Percentiles rank a stretch among this genome's conserved stretches.
phyloP scores from a whole-genome alignment of 2,329 filamentous ascomycete species.

The Didymosphaeria variabile region DNA sequence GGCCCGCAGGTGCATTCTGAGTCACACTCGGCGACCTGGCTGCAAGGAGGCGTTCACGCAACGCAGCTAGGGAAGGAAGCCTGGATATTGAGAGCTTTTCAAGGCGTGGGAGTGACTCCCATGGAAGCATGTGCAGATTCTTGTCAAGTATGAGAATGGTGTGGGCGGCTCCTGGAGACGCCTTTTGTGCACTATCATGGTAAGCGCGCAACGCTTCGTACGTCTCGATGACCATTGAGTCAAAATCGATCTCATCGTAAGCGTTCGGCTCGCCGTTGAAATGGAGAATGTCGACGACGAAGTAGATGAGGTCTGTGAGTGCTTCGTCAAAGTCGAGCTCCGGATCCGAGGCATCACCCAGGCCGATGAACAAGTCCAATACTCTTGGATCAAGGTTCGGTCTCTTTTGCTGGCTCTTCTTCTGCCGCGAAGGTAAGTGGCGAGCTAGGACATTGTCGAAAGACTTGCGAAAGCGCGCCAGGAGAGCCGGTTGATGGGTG shows the following conservation, averaged over 20 bases:
- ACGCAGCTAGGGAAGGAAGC: conserved; percentile 83
- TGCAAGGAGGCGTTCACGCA: conserved; percentile 76
- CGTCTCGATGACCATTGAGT: conserved; percentile 86
- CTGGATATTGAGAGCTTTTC: conserved; percentile 81
- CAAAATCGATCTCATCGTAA: conserved; percentile 97
- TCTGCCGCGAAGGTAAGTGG: conserved; percentile 82
- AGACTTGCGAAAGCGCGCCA: conserved; percentile 78
- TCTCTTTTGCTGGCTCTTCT: conserved; percentile 60
- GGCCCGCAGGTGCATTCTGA: conserved; percentile 35
- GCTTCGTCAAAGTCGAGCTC: conserved; percentile 83
- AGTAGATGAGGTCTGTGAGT: conserved; percentile 92
- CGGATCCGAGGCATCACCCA: conserved; percentile 76
- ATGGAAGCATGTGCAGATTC: conserved; percentile 87
- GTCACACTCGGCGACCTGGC: conserved; percentile 49
- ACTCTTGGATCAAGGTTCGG: conserved; percentile 71
- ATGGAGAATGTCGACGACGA: conserved; percentile 94
- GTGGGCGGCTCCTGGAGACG: conserved; percentile 63
- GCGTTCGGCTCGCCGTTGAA: conserved; percentile 97
- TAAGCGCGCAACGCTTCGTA: conserved; percentile 85
- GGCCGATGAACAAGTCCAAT: conserved; percentile 85
- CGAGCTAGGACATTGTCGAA: conserved; percentile 84
- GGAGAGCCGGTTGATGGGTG: conserved; percentile 66
- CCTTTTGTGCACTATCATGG: conserved; percentile 61
- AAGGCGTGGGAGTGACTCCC: conserved; percentile 93
- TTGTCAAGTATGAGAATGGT: conserved; percentile 93